Conservation (phyloP, 1,284 basidiomycete species). For the Pterula multifida region DNA sequence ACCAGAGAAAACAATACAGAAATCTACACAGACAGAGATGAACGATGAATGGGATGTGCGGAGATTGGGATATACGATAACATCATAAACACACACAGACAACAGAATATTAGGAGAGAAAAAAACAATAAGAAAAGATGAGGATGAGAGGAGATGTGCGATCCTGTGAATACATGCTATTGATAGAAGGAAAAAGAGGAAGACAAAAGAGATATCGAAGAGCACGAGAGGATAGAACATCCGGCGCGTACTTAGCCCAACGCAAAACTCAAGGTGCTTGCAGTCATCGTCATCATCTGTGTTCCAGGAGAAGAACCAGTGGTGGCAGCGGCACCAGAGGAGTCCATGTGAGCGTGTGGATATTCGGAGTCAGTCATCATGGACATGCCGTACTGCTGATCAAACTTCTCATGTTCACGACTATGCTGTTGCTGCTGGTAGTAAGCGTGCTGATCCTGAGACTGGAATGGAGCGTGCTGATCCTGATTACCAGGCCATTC, state of each 20-base stretch:
- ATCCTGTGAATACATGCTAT: neutral
- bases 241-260: neutral
- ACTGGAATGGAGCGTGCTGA: neutral
- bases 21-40: no score
- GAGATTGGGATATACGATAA: neutral
- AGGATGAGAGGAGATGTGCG: neutral
- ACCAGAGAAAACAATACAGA: no score
- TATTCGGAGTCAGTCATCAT: neutral
- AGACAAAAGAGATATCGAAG: neutral
- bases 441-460: neutral
- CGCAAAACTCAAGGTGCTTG: neutral
- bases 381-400: neutral
- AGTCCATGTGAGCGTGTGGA: neutral
- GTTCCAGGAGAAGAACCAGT: neutral
- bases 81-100: neutral
- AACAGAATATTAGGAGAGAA: neutral
- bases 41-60: no score
- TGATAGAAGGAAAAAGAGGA: neutral
- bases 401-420: neutral
- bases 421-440: neutral
- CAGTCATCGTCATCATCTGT: neutral
- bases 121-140: neutral
- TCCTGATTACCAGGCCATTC: neutral
- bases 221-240: neutral
- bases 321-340: neutral